Evolutionary conservation across 1,284 basidiomycete genomes (phyloP).

Genomic region (Moesziomyces parantarcticus): DNA sequence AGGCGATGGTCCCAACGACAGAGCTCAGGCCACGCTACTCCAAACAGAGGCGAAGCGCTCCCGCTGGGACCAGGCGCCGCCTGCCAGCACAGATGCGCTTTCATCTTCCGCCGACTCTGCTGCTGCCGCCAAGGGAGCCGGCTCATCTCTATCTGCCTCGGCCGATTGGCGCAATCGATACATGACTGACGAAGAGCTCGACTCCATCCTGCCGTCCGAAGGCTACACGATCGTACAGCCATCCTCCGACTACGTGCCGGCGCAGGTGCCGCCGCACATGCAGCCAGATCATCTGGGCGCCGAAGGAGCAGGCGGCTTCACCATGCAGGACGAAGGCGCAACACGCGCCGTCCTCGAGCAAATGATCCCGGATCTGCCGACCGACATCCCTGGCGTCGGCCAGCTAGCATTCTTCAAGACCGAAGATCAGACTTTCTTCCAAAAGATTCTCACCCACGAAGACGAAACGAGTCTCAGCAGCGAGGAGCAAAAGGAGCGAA

Average conservation of each 20-base stretch:
- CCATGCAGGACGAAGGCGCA: slow-evolving; percentile 92
- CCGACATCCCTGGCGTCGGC: slow-evolving; percentile 97
- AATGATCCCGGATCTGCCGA: slow-evolving; percentile 89
- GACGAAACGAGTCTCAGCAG: slow-evolving; percentile 84
- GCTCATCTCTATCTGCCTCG: slow-evolving; percentile 5
- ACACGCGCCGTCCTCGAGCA: slow-evolving; percentile 87
- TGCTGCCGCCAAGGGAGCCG: slow-evolving; percentile 16
- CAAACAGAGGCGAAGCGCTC: slow-evolving; percentile 73
- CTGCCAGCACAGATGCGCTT: slow-evolving; percentile 64
- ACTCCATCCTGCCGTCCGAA: slow-evolving; percentile 84
- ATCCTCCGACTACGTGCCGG: slow-evolving; percentile 90
- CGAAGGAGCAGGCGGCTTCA: slow-evolving; percentile 82
- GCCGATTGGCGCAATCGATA: slow-evolving; percentile 90
- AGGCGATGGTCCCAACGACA: slow-evolving; percentile 70
- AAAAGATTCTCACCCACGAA: slow-evolving; percentile 93
- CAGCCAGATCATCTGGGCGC: slow-evolving; percentile 73
- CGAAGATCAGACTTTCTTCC: slow-evolving; percentile 97
- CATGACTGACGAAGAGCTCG: slow-evolving; percentile 93
- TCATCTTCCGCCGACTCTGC: neutral
- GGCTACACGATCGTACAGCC: slow-evolving; percentile 94
- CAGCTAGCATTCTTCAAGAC: slow-evolving; percentile 97
- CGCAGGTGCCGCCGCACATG: slow-evolving; percentile 79
- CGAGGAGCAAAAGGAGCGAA: slow-evolving; percentile 99
- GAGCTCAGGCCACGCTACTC: slow-evolving; percentile 75
- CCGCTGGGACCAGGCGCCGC: slow-evolving; percentile 93